A percentile compares a stretch with the other conserved stretches of the same genome.
phyloP scores from a whole-genome alignment of 257 asterid species.

The Solanum etuberosum region DNA sequence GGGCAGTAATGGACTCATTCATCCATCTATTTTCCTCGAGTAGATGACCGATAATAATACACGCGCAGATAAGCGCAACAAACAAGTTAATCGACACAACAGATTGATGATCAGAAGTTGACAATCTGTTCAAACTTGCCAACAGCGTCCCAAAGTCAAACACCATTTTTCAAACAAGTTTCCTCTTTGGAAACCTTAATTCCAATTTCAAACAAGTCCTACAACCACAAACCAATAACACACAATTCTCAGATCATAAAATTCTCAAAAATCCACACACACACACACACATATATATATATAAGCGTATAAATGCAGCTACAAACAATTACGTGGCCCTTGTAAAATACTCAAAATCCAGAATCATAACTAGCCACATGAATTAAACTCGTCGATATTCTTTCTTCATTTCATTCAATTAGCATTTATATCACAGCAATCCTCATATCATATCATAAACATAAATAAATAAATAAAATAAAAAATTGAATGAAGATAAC shows the following conservation, averaged over 20 bases:
- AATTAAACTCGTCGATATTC: neutral
- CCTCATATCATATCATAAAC: neutral
- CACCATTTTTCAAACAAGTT: conserved; percentile 26
- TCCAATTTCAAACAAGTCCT: neutral
- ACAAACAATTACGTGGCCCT: neutral
- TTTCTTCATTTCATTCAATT: neutral
- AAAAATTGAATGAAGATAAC: neutral
- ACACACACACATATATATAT: neutral
- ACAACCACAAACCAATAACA: neutral
- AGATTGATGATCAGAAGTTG: conserved; percentile 62
- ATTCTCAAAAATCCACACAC: neutral
- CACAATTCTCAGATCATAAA: neutral
- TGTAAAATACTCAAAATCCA: neutral
- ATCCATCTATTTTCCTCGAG: conserved; percentile 95
- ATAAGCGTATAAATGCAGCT: neutral
- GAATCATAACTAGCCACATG: neutral
- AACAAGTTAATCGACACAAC: conserved; percentile 78
- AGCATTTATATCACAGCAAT: neutral
- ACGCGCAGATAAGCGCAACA: conserved; percentile 69
- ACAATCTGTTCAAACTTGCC: conserved; percentile 13
- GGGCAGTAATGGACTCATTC: conserved; percentile 97
- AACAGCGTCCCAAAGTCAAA: conserved; percentile 28
- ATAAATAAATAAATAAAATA: neutral
- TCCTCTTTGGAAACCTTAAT: neutral
- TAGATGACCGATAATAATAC: conserved; percentile 90